A percentile compares a stretch with the other conserved stretches of the same genome.
phyloP scores from a whole-genome alignment of 345 rosid species.

The Melastoma malabathricum region DNA sequence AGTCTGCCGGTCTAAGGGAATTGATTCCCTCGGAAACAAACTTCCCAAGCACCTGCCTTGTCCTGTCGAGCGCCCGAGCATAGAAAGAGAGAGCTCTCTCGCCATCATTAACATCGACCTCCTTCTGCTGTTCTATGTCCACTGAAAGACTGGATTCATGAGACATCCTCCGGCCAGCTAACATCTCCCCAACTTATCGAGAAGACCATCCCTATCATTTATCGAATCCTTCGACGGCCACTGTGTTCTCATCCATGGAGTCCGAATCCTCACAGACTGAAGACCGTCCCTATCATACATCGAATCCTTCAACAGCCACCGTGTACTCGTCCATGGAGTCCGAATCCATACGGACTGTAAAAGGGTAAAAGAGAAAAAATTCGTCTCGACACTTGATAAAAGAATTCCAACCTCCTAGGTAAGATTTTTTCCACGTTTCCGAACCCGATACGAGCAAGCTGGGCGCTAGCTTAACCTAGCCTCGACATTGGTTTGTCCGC shows the following conservation, averaged over 20 bases:
- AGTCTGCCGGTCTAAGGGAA: constrained; percentile 70
- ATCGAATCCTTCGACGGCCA: constrained; percentile 45
- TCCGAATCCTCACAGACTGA: no score
- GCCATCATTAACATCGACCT: constrained; percentile 77
- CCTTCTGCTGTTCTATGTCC: constrained; percentile 48
- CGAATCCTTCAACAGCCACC: constrained; percentile 46
- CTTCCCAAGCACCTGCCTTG: constrained; percentile 48
- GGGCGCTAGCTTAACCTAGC: no score
- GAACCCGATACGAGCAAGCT: no score
- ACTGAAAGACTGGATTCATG: constrained; percentile 58
- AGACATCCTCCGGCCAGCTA: constrained; percentile 55
- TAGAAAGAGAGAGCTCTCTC: constrained; percentile 67
- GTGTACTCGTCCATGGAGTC: no score
- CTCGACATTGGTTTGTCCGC: no score
- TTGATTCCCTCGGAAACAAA: constrained; percentile 40
- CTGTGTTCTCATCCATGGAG: no score
- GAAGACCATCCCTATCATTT: constrained; percentile 46
- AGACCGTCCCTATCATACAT: constrained; percentile 52
- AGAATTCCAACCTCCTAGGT: no score
- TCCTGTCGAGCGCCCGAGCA: constrained; percentile 68
- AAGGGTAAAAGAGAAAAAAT: no score
- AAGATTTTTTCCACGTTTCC: no score
- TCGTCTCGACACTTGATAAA: no score
- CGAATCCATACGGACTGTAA: no score
- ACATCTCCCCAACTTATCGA: constrained; percentile 72